These are phyloP conservation scores for Trichosporon ovoides DNA, from an alignment of 1,284 basidiomycete species.

Conservation along the genomic window DNA sequence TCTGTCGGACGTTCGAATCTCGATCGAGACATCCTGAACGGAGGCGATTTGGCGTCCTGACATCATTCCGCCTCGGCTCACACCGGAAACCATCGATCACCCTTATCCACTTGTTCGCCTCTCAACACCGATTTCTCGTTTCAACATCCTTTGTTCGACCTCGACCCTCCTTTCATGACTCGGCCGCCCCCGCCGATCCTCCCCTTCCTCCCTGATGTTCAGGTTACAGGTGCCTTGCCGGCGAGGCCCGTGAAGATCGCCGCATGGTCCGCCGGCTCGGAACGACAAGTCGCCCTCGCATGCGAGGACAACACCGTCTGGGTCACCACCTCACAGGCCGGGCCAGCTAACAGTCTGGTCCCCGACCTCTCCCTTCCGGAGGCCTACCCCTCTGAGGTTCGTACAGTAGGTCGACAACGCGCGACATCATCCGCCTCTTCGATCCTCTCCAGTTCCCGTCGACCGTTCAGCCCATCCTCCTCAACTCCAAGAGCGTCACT, in stretches of 20 bases:
- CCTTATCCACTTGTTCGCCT: neutral
- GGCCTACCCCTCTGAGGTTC: neutral
- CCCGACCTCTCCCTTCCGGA: conserved; percentile 9
- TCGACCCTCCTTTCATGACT: neutral
- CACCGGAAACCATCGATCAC: neutral
- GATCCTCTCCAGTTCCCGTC: neutral
- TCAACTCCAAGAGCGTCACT: conserved; percentile 8
- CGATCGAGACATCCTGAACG: neutral
- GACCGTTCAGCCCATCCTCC: conserved; percentile 1
- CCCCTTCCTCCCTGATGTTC: too few relatives aligned
- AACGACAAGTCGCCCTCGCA: conserved; percentile 29
- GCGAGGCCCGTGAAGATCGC: neutral
- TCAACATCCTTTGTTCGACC: too few relatives aligned
- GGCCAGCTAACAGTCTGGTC: neutral
- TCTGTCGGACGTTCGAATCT: conserved; percentile 1
- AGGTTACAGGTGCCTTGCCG: neutral
- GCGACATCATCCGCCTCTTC: conserved; percentile 1
- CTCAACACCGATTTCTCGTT: neutral
- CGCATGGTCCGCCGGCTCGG: neutral
- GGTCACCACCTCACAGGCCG: conserved; percentile 20
- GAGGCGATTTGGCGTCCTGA: conserved; percentile 2
- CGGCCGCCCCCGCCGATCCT: too few relatives aligned
- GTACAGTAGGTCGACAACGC: conserved; percentile 7
- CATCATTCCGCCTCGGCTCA: conserved; percentile 1
- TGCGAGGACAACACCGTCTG: conserved; percentile 38